Conservation (phyloP, 306 rosid species). For the Malus sieversii region DNA sequence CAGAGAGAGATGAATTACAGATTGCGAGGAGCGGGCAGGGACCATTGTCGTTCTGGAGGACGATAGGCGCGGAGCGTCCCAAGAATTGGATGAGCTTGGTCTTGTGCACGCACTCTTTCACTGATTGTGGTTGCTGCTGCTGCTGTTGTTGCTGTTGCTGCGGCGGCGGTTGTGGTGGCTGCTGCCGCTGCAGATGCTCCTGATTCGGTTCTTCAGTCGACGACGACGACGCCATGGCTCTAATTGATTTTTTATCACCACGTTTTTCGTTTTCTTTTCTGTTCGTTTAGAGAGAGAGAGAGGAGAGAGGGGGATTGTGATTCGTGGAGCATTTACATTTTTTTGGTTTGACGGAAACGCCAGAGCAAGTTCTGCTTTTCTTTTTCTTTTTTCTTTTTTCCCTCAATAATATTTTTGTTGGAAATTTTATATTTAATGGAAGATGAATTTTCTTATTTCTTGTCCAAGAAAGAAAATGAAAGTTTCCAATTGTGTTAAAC, state of each 20-base stretch:
- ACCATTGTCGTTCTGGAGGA: slow-evolving; percentile 97
- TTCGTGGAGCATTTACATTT: not conserved
- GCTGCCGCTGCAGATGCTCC: slow-evolving; percentile 8
- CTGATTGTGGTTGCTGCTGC: slow-evolving; percentile 9
- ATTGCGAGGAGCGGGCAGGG: slow-evolving; percentile 99
- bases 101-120: slow-evolving; percentile 63
- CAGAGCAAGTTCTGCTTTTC: not conserved
- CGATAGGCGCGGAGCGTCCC: slow-evolving; percentile 82
- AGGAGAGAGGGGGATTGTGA: not conserved
- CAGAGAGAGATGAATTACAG: slow-evolving; percentile 41
- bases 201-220: slow-evolving; percentile 27
- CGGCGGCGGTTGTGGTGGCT: not conserved
- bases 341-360: slow-evolving; percentile 2
- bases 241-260: not conserved
- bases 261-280: not conserved
- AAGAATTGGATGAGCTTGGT: slow-evolving; percentile 83
- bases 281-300: not conserved
- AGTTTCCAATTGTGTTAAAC: not conserved
- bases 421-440: not conserved
- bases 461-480: not conserved
- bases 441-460: not conserved
- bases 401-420: not conserved
- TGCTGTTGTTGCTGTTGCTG: slow-evolving; percentile 6
- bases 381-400: not conserved
- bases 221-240: slow-evolving; percentile 44